Evolutionary conservation across 1,284 basidiomycete genomes (phyloP), one percentile per base, ranked within the genome.

Genomic region (Fistulinella cinereoalba): DNA sequence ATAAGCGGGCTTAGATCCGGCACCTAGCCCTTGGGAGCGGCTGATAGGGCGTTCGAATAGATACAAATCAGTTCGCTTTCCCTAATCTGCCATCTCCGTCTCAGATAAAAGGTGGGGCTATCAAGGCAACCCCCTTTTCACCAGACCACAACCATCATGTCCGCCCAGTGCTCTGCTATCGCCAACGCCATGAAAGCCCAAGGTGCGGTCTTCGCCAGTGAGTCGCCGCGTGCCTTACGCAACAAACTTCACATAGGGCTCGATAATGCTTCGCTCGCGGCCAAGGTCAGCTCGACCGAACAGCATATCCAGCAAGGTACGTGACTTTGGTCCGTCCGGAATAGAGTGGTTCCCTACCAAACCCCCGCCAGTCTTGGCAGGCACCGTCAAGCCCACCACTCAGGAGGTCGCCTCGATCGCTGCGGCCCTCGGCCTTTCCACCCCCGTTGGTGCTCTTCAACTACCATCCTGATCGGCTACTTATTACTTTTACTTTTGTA

Each of bases 351-450:
- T 3, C 4, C 16, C 23, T 7, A 15, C 22, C 37, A 24, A 1
- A 37, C 23, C 23, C 7, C 8, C 25, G 3, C 41, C 25, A 85
- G 83, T 85, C 56, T 75, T 79, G 68, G 74, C 73, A 10, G 80
- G 76, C 15, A 58, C 40, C 4, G 37, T 23, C 2, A 71, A 59
- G 44, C 75, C 83, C 12, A 80, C 75, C 15, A 54, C 65, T 6
- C 58, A 54, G 0, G 82, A 85, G 62, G 84, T 82, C 65, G 62
- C 70, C 46, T 65, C 66, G 16, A 72, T 85, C 51, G 77, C 79
- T 1, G 22, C 18, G 0, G 75, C 59, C 8, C 68, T 85, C 32
- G 68, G 61, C 38, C 74, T 84, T 58, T 68, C 62, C 19, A 43
- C 7, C 25, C 0, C 40, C 10, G 63, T 61, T 15, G 47, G 55